Conservation (phyloP, 2,329 filamentous ascomycete genomes). For the Colletotrichum sp. region DNA sequence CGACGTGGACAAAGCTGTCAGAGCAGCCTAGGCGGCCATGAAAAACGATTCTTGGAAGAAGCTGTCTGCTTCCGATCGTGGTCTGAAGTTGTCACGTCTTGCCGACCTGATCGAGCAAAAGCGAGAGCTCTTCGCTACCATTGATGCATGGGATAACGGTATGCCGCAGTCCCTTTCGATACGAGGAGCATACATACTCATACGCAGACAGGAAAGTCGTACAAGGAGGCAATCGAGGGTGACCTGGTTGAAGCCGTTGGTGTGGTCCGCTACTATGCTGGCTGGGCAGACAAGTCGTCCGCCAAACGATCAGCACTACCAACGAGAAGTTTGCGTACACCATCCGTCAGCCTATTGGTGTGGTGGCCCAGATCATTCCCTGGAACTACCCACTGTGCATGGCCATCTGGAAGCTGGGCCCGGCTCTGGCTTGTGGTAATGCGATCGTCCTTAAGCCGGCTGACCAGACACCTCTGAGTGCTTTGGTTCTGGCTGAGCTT, state of each 20-base stretch:
- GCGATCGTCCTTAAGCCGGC: neutral
- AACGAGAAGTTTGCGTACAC: conserved; percentile 77
- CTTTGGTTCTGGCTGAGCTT: conserved; percentile 61
- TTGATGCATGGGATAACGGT: conserved; percentile 74
- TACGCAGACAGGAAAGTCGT: conserved; percentile 56
- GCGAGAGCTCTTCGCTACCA: conserved; percentile 48
- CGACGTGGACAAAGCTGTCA: neutral
- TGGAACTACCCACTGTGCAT: neutral
- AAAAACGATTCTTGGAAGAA: conserved; percentile 68
- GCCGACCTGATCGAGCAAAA: conserved; percentile 73
- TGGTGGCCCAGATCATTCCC: conserved; percentile 43
- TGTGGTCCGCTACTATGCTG: conserved; percentile 74
- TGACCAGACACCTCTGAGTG: neutral
- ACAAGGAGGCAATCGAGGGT: conserved; percentile 64
- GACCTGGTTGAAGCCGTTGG: conserved; percentile 57
- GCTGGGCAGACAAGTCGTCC: conserved; percentile 79
- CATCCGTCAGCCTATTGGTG: conserved; percentile 74
- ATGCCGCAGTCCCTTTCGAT: neutral
- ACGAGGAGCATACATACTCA: neutral
- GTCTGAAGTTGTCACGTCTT: conserved; percentile 66
- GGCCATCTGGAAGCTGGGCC: neutral
- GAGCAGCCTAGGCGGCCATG: neutral
- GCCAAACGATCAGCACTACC: conserved; percentile 74
- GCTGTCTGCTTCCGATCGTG: conserved; percentile 68
- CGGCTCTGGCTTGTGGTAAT: conserved; percentile 38